phyloP scores from a whole-genome alignment of 345 rosid species.

The Corchorus capsularis region DNA sequence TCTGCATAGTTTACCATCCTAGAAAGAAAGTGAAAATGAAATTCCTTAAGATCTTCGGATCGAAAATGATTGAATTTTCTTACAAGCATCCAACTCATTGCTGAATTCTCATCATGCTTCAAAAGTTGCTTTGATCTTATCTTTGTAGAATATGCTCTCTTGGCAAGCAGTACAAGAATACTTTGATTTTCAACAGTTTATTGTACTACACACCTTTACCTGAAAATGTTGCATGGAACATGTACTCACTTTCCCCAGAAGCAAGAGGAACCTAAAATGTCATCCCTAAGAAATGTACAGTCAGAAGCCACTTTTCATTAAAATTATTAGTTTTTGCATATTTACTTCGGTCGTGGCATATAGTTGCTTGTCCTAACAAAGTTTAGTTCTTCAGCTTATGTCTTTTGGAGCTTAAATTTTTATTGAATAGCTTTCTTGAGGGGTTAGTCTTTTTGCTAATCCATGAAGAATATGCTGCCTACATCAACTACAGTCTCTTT shows the following conservation, averaged over 20 bases:
- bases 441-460: not conserved
- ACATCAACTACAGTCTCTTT: slow-evolving; percentile 6
- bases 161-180: slow-evolving; percentile 14
- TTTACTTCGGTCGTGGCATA: not conserved
- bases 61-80: not conserved
- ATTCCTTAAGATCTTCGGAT: not conserved
- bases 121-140: slow-evolving; percentile 15
- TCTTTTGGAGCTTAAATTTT: not conserved
- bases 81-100: not conserved
- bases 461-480: slow-evolving; percentile 6
- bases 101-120: slow-evolving; percentile 10
- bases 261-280: not conserved
- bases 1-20: not conserved
- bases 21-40: not conserved
- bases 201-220: slow-evolving; percentile 12
- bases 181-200: slow-evolving; percentile 11
- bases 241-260: not conserved
- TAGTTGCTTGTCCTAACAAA: not conserved
- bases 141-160: not conserved
- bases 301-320: slow-evolving; percentile 5
- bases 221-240: not conserved
- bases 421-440: not conserved
- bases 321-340: not conserved
- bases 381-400: not conserved
- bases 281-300: not conserved